phyloP scores from a whole-genome alignment of 352 stramenopile species.

The Pythium scleroteichum region DNA sequence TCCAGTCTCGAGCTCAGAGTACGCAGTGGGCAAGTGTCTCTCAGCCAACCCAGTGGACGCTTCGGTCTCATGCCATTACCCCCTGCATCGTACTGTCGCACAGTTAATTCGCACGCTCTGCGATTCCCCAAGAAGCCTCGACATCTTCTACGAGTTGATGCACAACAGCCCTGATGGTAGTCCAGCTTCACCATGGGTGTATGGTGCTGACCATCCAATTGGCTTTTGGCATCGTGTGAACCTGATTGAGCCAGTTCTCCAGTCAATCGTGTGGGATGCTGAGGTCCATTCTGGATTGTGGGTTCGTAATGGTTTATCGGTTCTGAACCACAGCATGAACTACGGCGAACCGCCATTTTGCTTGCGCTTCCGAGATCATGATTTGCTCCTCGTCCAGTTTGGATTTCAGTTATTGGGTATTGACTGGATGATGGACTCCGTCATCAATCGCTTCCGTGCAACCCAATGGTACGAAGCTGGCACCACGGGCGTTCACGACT shows the following conservation, averaged over 20 bases:
- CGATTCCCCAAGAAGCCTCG: constrained; percentile 52
- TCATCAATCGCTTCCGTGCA: constrained; percentile 70
- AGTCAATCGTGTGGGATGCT: constrained; percentile 87
- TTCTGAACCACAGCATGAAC: constrained; percentile 90
- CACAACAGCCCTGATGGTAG: constrained; percentile 19
- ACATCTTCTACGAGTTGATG: constrained; percentile 62
- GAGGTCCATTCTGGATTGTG: constrained; percentile 84
- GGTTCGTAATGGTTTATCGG: constrained; percentile 82
- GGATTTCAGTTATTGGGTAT: constrained; percentile 70
- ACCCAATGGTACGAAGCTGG: constrained; percentile 53
- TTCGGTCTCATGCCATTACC: constrained; percentile 77
- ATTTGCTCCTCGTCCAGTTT: constrained; percentile 81
- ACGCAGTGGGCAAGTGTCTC: constrained; percentile 57
- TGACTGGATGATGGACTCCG: constrained; percentile 78
- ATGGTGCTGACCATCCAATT: constrained; percentile 54
- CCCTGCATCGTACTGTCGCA: constrained; percentile 72
- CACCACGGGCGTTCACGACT: constrained; percentile 46
- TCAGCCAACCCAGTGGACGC: constrained; percentile 57
- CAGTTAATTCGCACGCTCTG: constrained; percentile 73
- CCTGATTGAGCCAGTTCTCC: constrained; percentile 73
- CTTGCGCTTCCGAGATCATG: constrained; percentile 77
- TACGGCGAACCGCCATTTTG: constrained; percentile 89
- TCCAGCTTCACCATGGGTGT: constrained; percentile 52
- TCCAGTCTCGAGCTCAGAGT: constrained; percentile 35
- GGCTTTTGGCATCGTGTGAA: constrained; percentile 84